These are phyloP conservation scores for Fusarium guadeloupense DNA, from an alignment of 2,329 filamentous ascomycete genomes.

Conservation along the genomic window DNA sequence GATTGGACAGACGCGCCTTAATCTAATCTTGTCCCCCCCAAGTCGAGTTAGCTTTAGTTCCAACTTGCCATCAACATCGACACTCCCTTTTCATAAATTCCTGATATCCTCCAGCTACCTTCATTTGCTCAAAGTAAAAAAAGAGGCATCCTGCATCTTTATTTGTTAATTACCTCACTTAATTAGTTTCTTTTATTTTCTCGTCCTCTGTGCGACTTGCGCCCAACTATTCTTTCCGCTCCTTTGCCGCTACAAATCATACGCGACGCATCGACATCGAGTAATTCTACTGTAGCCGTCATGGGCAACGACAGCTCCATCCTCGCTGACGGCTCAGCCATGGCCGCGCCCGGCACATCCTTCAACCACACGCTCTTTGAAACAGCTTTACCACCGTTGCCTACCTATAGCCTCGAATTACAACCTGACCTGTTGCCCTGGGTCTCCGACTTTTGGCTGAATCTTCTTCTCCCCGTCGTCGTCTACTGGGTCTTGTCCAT, in stretches of 20 bases:
- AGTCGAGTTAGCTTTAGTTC: constrained; percentile 22
- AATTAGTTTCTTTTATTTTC: constrained; percentile 13
- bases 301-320: constrained; percentile 53
- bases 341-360: constrained; percentile 47
- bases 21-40: constrained; percentile 34
- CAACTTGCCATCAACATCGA: constrained; percentile 28
- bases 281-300: constrained; percentile 29
- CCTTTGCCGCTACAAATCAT: constrained; percentile 10
- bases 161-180: constrained; percentile 5
- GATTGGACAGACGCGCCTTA: constrained; percentile 34
- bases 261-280: constrained; percentile 21
- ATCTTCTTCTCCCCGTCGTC: constrained; percentile 78
- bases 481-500: constrained; percentile 90
- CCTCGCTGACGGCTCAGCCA: constrained; percentile 48
- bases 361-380: constrained; percentile 66
- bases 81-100: constrained; percentile 34
- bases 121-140: constrained; percentile 29
- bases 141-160: constrained; percentile 4
- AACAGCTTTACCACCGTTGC: constrained; percentile 77
- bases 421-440: constrained; percentile 78
- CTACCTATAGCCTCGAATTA: constrained; percentile 77
- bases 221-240: constrained; percentile 6
- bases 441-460: constrained; percentile 82
- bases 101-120: constrained; percentile 28
- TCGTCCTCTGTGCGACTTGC: constrained; percentile 7